Base-by-base conservation (phyloP, 208 protist species). In the Angomonas deanei region DNA sequence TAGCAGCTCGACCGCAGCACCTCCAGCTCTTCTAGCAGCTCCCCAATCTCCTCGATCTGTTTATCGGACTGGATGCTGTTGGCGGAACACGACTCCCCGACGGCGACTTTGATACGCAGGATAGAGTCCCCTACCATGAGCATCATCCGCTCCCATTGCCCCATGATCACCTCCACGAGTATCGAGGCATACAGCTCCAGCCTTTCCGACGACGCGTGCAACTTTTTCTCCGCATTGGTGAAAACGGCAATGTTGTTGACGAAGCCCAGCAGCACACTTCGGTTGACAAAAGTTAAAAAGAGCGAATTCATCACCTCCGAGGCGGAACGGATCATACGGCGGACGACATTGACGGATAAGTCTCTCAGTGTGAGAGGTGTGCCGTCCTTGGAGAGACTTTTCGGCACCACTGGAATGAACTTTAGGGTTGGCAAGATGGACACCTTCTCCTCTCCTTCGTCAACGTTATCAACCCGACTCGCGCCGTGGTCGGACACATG, bases 91-190 rank as follows among this genome's bases (percentile, higher is more conserved):
- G 80, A 81, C 63, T 93, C 89, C 28, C 79, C 86, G 72, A 96
- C 81, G 38, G 82, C 80, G 10, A 92, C 71, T 56, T 96, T 96
- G 30, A 96, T 86, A 34, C 82, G 81, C 56, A 79, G 75, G 46
- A 93, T 77, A 26, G 82, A 57, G 19, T 81, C 75, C 38, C 68
- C 80, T 11, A 96, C 74, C 15, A 67, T 61, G 27, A 52, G 61
- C 84, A 96, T 88, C 53, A 84, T 77, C 21, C 65, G 72, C 61
- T 90, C 78, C 86, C 81, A 92, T 68, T 96, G 86, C 8, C 70
- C 71, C 28, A 96, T 54, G 46, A 96, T 69, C 32, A 92, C 72
- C 55, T 96, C 84, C 38, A 92, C 80, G 26, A 92, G 70, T 19
- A 86, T 67, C 0, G 89, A 83, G 8, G 86, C 86, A 67, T 88